Conservation (phyloP, 768 basidiomycete species). For the Tulasnella sp. region DNA sequence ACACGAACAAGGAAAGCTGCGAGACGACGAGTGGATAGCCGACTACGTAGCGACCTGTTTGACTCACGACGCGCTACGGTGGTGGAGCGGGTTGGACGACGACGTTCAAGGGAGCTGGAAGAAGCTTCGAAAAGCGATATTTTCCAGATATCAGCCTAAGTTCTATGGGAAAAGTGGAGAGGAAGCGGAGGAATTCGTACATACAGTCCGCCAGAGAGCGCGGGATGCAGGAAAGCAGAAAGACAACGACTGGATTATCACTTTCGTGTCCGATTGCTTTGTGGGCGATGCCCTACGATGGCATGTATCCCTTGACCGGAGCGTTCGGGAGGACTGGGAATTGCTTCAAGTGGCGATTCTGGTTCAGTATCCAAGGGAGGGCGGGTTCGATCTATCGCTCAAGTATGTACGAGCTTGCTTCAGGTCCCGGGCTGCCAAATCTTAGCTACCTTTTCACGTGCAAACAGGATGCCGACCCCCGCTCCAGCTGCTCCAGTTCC, state of each 20-base stretch:
- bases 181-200: constrained; percentile 4
- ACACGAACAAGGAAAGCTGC: constrained; percentile 13
- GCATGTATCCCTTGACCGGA: background rate
- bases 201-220: background rate
- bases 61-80: background rate
- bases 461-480: background rate
- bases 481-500: background rate
- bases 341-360: background rate
- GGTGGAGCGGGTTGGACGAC: background rate
- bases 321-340: background rate
- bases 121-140: background rate
- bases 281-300: background rate
- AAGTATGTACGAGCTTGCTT: background rate
- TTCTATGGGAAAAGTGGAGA: background rate
- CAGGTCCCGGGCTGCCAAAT: background rate
- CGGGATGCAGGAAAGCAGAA: background rate
- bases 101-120: background rate
- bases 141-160: background rate
- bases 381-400: background rate
- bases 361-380: background rate
- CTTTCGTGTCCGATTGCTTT: background rate
- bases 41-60: background rate
- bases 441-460: background rate
- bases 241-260: constrained; percentile 11
- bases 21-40: background rate